Percentiles rank a stretch among this genome's conserved stretches.
phyloP scores from a whole-genome alignment of 352 stramenopile species.

The Globisporangium nodosum region DNA sequence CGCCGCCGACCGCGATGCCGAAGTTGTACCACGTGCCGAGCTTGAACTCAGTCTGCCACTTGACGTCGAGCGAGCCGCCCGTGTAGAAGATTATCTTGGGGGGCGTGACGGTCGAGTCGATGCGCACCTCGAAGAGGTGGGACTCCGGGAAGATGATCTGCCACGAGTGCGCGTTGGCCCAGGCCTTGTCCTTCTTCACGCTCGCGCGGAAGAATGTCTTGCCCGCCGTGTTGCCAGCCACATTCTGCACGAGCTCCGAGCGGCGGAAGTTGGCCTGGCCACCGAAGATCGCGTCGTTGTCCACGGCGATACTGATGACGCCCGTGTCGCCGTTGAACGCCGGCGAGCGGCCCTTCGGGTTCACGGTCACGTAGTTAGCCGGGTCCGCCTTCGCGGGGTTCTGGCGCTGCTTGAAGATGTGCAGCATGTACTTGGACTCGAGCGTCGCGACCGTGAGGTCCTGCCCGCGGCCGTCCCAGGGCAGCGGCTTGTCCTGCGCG shows the following conservation, averaged over 20 bases:
- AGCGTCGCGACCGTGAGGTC: constrained; percentile 50
- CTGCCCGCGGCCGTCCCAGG: constrained; percentile 51
- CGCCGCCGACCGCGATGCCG: constrained; percentile 33
- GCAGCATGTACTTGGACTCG: constrained; percentile 47
- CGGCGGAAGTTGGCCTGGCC: constrained; percentile 57
- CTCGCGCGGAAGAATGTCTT: constrained; percentile 63
- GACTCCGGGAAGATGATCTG: constrained; percentile 56
- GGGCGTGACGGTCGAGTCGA: constrained; percentile 30
- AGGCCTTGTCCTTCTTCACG: constrained; percentile 38
- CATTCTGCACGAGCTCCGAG: constrained; percentile 60
- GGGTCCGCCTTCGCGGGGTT: constrained; percentile 29
- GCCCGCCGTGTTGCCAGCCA: constrained; percentile 26
- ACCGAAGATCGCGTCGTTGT: constrained; percentile 42
- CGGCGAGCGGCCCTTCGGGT: constrained; percentile 32
- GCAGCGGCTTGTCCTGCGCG: constrained; percentile 26
- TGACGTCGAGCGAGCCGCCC: constrained; percentile 33
- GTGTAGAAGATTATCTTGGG: constrained; percentile 49
- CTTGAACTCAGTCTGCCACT: constrained; percentile 45
- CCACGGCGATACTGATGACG: constrained; percentile 46
- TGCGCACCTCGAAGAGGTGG: constrained; percentile 51
- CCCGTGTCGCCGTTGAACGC: constrained; percentile 59
- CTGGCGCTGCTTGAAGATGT: constrained; percentile 63
- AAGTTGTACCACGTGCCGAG: constrained; percentile 64
- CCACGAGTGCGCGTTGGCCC: constrained; percentile 50
- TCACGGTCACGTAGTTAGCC: constrained; percentile 46